Evolutionary conservation across 768 basidiomycete genomes (phyloP), one percentile per base, ranked within the genome.

Genomic region (Cubamyces sp.): DNA sequence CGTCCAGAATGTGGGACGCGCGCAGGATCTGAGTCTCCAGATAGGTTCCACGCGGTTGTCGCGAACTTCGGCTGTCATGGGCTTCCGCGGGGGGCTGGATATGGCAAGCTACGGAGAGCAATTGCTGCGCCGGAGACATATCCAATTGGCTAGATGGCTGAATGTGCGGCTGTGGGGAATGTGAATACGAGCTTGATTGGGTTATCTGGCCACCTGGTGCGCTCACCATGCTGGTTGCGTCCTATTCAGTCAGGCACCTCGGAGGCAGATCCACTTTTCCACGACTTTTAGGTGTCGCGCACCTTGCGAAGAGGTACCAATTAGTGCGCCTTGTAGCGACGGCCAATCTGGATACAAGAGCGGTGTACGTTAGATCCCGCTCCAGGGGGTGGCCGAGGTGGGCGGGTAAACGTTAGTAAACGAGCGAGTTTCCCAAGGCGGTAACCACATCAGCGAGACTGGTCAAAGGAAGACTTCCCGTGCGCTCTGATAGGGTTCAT

Each of bases 41-140:
- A 54, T 49, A 42, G 46, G 56, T 43, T 45, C 62, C 62, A 63
- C 54, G 47, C 45, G 62, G 62, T 43, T 19, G 56, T 14, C 46
- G 50, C 21, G 5, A 15, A 15, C 28, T 52, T 54, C 56, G 30
- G 45, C 15, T 42, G 54, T 28, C 61, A 49, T 51, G 30, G 25
- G 48, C 55, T 57, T 54, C 56, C 51, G 23, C 42, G 50, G 45
- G 30, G 28, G 12, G 6, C 28, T 19, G 19, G 28, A 45, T 41
- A 54, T 34, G 43, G 37, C 50, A 23, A 19, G 47, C 45, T n/a
- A 15, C 45, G 51, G 37, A 50, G 34, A 25, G 56, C 57, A 19
- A 14, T 39, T 16, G 46, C 57, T 34, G 52, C 46, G 46, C 26
- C 51, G 57, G 47, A 30, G 57, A 25, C 50, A 30, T 41, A 43